phyloP scores from a whole-genome alignment of 2,329 filamentous ascomycete genomes.

The Periglandula ipomoeae region DNA sequence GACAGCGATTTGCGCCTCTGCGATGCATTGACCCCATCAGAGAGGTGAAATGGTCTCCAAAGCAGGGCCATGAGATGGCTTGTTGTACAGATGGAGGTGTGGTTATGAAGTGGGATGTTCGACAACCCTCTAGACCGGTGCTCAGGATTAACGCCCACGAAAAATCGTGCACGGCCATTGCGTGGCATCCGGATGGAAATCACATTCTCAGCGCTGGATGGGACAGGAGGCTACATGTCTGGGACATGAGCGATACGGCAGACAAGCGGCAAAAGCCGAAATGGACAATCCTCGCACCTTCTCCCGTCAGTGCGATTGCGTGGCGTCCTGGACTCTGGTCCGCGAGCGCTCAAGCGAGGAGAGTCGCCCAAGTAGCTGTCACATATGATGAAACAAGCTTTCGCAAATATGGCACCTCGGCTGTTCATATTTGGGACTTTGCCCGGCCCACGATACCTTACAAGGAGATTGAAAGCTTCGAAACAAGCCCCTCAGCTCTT shows the following conservation, averaged over 20 bases:
- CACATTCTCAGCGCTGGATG: constrained; percentile 55
- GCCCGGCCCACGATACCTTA: constrained; percentile 58
- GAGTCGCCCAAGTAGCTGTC: constrained; percentile 53
- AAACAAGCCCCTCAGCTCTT: constrained; percentile 45
- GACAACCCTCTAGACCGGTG: constrained; percentile 42
- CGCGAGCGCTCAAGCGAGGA: constrained; percentile 49
- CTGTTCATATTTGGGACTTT: constrained; percentile 61
- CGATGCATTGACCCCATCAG: constrained; percentile 38
- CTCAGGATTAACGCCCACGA: constrained; percentile 54
- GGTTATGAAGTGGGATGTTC: constrained; percentile 55
- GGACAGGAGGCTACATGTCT: constrained; percentile 54
- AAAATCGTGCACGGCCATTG: constrained; percentile 48
- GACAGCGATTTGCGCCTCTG: constrained; percentile 32
- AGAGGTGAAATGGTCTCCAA: constrained; percentile 57
- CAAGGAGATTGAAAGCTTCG: constrained; percentile 54
- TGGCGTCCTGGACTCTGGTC: constrained; percentile 60
- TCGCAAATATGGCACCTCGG: constrained; percentile 45
- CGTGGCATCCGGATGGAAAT: constrained; percentile 61
- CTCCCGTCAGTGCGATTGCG: constrained; percentile 47
- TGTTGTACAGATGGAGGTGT: constrained; percentile 55
- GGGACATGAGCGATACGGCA: constrained; percentile 51
- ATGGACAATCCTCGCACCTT: constrained; percentile 51
- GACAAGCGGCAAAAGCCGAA: constrained; percentile 58
- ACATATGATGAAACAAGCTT: constrained; percentile 49
- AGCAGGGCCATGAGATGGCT: constrained; percentile 51